Conservation (phyloP, 2,329 filamentous ascomycete genomes). For the Apiospora arundinis region DNA sequence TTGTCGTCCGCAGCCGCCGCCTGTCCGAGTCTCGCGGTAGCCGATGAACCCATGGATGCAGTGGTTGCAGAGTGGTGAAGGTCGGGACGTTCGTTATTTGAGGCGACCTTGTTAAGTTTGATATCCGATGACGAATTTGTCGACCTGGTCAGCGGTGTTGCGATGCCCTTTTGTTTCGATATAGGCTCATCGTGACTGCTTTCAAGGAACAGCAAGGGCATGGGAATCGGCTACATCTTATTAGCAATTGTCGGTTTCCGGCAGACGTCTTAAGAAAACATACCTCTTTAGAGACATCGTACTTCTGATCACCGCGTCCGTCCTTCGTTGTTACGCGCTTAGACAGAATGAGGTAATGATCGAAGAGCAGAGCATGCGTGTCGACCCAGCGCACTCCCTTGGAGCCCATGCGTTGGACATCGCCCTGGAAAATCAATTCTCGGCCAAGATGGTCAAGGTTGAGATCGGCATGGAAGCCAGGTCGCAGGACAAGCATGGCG, state of each 20-base stretch:
- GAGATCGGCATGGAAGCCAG: constrained; percentile 86
- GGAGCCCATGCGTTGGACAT: constrained; percentile 85
- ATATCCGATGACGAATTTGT: constrained; percentile 66
- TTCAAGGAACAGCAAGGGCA: constrained; percentile 93
- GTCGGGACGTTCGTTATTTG: constrained; percentile 60
- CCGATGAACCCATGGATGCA: constrained; percentile 65
- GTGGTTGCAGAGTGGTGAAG: constrained; percentile 73
- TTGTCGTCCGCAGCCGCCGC: constrained; percentile 72
- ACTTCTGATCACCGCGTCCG: constrained; percentile 77
- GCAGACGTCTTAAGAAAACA: constrained; percentile 37
- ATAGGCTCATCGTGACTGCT: constrained; percentile 92
- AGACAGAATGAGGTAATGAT: constrained; percentile 93
- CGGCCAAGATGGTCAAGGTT: constrained; percentile 94
- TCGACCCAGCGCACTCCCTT: constrained; percentile 94
- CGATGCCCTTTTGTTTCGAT: constrained; percentile 79
- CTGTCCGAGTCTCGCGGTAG: constrained; percentile 49
- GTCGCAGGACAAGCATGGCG: constrained; percentile 81
- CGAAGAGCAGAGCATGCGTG: constrained; percentile 90
- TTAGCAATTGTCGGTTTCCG: constrained; percentile 34
- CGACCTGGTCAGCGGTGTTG: constrained; percentile 64
- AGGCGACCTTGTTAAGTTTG: constrained; percentile 62
- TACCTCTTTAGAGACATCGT: constrained; percentile 91
- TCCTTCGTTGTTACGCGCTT: constrained; percentile 78
- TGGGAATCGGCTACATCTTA: constrained; percentile 73
- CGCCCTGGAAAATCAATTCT: constrained; percentile 87